These are phyloP conservation scores for Tetratostichococcus sp. DNA, from an alignment of 139 green algal genomes.

Conservation along the genomic window DNA sequence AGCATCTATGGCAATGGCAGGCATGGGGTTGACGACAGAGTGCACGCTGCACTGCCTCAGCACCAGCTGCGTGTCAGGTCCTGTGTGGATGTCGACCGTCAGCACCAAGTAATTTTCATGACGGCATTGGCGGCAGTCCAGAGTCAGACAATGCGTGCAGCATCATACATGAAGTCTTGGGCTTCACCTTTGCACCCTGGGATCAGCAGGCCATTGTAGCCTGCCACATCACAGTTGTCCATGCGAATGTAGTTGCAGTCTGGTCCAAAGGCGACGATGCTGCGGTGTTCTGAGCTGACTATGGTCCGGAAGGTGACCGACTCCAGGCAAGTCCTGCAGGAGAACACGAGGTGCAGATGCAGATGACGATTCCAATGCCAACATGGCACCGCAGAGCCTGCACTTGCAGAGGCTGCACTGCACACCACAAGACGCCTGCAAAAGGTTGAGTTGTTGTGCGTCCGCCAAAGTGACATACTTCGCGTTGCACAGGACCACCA, in stretches of 20 bases:
- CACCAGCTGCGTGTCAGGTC: background rate
- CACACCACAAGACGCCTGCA: too few species aligned
- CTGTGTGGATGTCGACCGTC: too few species aligned
- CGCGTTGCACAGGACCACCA: constrained; percentile 8
- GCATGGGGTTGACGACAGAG: background rate
- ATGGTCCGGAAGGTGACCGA: background rate
- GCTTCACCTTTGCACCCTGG: background rate
- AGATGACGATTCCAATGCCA: too few species aligned
- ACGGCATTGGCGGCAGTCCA: too few species aligned
- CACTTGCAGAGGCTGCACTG: too few species aligned
- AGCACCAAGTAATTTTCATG: too few species aligned
- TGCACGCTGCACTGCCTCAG: background rate
- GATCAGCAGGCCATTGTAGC: constrained; percentile 4
- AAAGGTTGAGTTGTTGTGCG: too few species aligned
- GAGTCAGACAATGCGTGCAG: too few species aligned
- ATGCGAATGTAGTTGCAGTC: constrained; percentile 1
- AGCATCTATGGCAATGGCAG: background rate
- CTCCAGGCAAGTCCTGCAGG: constrained; percentile 4
- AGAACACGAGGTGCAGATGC: background rate
- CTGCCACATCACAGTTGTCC: constrained; percentile 8
- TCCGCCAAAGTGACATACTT: background rate
- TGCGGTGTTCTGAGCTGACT: background rate
- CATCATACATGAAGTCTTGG: too few species aligned
- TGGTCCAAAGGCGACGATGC: constrained; percentile 9
- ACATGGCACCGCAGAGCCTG: too few species aligned